Evolutionary conservation across 495 filamentous ascomycete genomes (phyloP).

Genomic region (Aspergillus ellipticus): DNA sequence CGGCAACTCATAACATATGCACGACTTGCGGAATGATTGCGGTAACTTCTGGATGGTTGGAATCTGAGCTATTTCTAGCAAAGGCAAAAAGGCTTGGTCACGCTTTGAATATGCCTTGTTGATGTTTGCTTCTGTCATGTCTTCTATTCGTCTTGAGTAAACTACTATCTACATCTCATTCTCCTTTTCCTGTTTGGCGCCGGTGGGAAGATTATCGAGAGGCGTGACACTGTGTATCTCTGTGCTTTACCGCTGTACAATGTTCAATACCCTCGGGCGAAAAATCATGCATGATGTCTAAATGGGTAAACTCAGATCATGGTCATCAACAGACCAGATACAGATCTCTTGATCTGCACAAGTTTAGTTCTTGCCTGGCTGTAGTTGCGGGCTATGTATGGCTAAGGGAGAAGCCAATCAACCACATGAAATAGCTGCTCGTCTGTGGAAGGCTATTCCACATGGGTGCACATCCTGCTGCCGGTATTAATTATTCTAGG

Average conservation of each 20-base stretch:
- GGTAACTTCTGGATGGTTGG: conserved; percentile 8
- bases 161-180: conserved; percentile 15
- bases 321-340: not conserved
- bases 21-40: conserved; percentile 48
- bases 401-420: too few relatives aligned
- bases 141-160: conserved; percentile 22
- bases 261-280: conserved; percentile 43
- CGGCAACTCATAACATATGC: conserved; percentile 72
- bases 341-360: too few relatives aligned
- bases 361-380: too few relatives aligned
- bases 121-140: conserved; percentile 29
- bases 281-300: conserved; percentile 29
- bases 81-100: conserved; percentile 12
- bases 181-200: conserved; percentile 21
- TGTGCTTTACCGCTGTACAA: conserved; percentile 35
- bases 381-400: too few relatives aligned
- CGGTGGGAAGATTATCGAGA: conserved; percentile 24
- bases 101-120: conserved; percentile 22
- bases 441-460: too few relatives aligned
- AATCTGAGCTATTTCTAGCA: conserved; percentile 22
- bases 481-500: too few relatives aligned
- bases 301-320: conserved; percentile 19
- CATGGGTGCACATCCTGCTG: too few relatives aligned
- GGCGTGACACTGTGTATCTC: conserved; percentile 37
- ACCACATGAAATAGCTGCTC: too few relatives aligned